Base-by-base conservation (phyloP, 345 rosid genomes). In the Ailanthus altissimus region DNA sequence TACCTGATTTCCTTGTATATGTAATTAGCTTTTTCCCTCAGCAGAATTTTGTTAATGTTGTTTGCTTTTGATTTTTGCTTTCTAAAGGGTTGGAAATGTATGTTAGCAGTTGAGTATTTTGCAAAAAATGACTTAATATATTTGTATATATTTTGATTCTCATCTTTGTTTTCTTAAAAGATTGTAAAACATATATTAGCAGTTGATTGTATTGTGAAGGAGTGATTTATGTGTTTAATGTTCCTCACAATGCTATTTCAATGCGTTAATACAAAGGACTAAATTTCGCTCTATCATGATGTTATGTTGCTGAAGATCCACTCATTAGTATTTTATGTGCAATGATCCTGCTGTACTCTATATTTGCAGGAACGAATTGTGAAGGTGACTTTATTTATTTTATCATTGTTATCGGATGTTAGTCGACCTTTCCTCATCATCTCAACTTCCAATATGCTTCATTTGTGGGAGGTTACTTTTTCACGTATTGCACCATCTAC, bases 391-490 rank as follows among this genome's bases (percentile, higher is more conserved):
- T 74, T 81, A 50, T 86, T 85, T 75, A 72, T 87, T 70, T 40
- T 67, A 26, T 83, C 88, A 13, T 57, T 86, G 58, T 67, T 78
- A 58, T 68, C 75, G 42, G 72, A 81, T 40, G 78, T 64, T 72
- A 62, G 57, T 66, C 66, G 54, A 72, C 92, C 92, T 45, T 81
- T 87, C 78, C 89, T 89, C 25, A 73, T 89, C 64, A 77, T 89
- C 49, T 76, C 92, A 64, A 77, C 84, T 61, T 70, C 89, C 61
- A 20, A 74, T 77, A 73, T 72, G 28, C 84, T 82, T 73, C 36
- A 56, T 82, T 80, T 72, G 7, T 89, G 92, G 92, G 90, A 87
- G 65, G 84, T 81, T 47, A 85, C 79, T 76, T 87, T 86, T 70
- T 78, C 78, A 47, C 79, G 32, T 36, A 47, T 86, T 42, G 85